Conservation (phyloP, 2,329 filamentous ascomycete genomes). For the Penicillium sp. region DNA sequence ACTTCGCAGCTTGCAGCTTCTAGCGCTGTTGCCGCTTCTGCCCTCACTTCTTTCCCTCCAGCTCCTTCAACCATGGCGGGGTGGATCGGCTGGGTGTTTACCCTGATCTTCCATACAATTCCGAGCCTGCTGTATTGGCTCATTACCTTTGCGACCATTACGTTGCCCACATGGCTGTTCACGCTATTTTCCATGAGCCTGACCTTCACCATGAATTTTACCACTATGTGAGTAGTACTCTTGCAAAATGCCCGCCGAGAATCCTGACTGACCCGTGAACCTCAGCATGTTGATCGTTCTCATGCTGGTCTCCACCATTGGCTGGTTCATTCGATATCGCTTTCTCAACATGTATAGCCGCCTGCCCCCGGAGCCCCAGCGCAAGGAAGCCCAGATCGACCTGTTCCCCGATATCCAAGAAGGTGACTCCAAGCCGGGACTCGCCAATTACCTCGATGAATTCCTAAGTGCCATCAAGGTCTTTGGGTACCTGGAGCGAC, state of each 20-base stretch:
- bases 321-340: constrained; percentile 92
- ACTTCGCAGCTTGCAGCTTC: constrained; percentile 18
- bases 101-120: constrained; percentile 55
- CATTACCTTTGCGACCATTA: constrained; percentile 84
- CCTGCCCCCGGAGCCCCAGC: constrained; percentile 88
- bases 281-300: constrained; percentile 73
- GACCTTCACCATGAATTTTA: constrained; percentile 98
- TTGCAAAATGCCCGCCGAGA: not conserved
- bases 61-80: constrained; percentile 43
- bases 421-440: constrained; percentile 81
- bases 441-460: constrained; percentile 96
- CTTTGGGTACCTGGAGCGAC: constrained; percentile 93
- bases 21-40: constrained; percentile 19
- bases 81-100: constrained; percentile 51
- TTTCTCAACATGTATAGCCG: constrained; percentile 97
- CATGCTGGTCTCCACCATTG: constrained; percentile 77
- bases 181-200: constrained; percentile 86
- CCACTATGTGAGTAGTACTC: constrained; percentile 73
- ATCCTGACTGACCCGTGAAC: constrained; percentile 5
- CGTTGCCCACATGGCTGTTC: constrained; percentile 85
- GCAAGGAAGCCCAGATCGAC: constrained; percentile 93
- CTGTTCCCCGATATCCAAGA: constrained; percentile 93
- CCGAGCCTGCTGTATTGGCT: constrained; percentile 71
- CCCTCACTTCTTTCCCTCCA: constrained; percentile 31
- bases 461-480: constrained; percentile 99